Conservation (phyloP, 179 eudicot species). For the Beta lomatogona region DNA sequence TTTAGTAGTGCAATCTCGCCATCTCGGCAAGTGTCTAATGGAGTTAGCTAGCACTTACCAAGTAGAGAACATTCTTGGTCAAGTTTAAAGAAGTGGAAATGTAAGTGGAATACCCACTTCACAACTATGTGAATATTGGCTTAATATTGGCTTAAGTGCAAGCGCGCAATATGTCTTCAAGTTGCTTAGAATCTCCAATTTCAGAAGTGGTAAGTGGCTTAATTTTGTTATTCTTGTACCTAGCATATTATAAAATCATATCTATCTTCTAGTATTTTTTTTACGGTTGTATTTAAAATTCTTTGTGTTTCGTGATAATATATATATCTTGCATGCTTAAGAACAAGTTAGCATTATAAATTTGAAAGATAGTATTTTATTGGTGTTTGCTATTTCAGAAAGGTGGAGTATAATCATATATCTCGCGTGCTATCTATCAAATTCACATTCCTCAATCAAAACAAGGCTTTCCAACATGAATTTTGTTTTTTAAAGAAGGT, state of each 20-base stretch:
- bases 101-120: neutral
- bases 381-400: neutral
- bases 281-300: too few species aligned
- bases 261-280: neutral
- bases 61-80: neutral
- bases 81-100: neutral
- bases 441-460: neutral
- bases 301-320: neutral
- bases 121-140: neutral
- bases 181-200: neutral
- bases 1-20: too few species aligned
- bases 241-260: neutral
- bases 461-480: neutral
- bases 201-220: neutral
- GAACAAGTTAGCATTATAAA: neutral
- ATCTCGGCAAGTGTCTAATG: neutral
- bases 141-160: neutral
- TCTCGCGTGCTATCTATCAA: neutral
- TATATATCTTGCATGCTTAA: neutral
- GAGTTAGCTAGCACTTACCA: neutral
- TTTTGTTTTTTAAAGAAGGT: neutral
- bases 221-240: neutral
- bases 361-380: too few species aligned
- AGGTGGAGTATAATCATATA: neutral
- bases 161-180: neutral